Conservation (phyloP, 2,329 filamentous ascomycete genomes). For the Aspergillus pseudoviridinutans region DNA sequence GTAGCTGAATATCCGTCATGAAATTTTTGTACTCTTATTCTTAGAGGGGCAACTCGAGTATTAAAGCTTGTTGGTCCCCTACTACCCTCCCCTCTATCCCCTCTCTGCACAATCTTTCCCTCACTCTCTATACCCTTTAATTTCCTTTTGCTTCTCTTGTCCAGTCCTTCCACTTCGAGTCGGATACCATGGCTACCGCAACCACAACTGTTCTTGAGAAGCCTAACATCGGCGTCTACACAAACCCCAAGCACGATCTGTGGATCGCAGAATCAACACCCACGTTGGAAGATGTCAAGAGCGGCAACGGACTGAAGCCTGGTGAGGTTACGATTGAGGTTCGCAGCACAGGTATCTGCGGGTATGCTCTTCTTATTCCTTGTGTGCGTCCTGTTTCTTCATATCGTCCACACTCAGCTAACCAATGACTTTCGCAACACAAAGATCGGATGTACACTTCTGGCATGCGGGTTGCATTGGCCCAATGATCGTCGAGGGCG, state of each 20-base stretch:
- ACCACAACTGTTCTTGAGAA: slow-evolving; percentile 52
- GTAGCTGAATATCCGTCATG: neutral
- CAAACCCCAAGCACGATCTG: slow-evolving; percentile 85
- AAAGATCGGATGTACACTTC: slow-evolving; percentile 89
- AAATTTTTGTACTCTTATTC: slow-evolving; percentile 4
- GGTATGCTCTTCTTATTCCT: slow-evolving; percentile 49
- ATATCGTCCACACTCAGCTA: neutral
- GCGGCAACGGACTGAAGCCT: slow-evolving; percentile 63
- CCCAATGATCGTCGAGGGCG: slow-evolving; percentile 84
- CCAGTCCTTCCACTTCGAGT: slow-evolving; percentile 1
- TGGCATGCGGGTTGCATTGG: slow-evolving; percentile 95
- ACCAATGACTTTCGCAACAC: slow-evolving; percentile 5
- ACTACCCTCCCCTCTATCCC: slow-evolving; percentile 7
- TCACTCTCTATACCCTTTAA: slow-evolving; percentile 2
- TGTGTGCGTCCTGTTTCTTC: neutral
- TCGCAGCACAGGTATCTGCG: slow-evolving; percentile 94
- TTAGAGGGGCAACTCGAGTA: slow-evolving; percentile 15
- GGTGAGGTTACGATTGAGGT: slow-evolving; percentile 86
- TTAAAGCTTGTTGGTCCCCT: slow-evolving; percentile 17
- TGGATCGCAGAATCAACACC: slow-evolving; percentile 81
- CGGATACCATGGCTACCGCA: slow-evolving; percentile 25
- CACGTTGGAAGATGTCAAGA: slow-evolving; percentile 67
- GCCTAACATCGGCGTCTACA: slow-evolving; percentile 93
- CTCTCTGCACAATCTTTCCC: slow-evolving; percentile 6
- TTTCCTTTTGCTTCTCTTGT: neutral